phyloP scores from a whole-genome alignment of 768 basidiomycete genomes.

The Lentinula edodes region DNA sequence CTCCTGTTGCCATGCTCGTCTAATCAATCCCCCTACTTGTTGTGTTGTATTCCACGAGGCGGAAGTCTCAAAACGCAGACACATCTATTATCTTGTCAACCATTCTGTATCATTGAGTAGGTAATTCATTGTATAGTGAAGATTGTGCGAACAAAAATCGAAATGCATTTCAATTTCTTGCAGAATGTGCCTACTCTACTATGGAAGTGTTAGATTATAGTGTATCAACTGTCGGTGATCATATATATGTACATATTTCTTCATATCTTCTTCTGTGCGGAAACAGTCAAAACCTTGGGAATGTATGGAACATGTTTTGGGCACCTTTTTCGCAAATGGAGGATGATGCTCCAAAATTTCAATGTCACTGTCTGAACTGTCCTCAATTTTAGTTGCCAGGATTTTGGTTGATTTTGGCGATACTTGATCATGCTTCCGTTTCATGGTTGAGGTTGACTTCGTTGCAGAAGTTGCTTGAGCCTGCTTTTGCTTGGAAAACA shows the following conservation, averaged over 20 bases:
- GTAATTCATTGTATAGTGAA: background rate
- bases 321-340: slow-evolving; percentile 1
- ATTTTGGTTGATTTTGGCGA: slow-evolving; percentile 5
- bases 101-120: background rate
- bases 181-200: too few relatives aligned
- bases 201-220: too few relatives aligned
- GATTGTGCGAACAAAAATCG: background rate
- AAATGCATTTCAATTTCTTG: too few relatives aligned
- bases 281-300: background rate
- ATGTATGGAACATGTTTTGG: background rate
- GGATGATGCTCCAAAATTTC: slow-evolving; percentile 7
- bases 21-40: background rate
- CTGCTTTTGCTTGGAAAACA: slow-evolving; percentile 66
- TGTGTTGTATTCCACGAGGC: slow-evolving; percentile 4
- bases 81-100: background rate
- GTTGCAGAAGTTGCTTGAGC: background rate
- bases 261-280: background rate
- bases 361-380: slow-evolving; percentile 1
- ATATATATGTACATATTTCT: background rate
- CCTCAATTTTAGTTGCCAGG: background rate
- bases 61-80: background rate
- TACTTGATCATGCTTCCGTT: slow-evolving; percentile 15
- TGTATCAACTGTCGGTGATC: too few relatives aligned
- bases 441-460: slow-evolving; percentile 7
- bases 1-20: background rate